Evolutionary conservation across 2,329 filamentous ascomycete species (phyloP), one percentile per base, ranked within the genome.

Genomic region (Penicillium sp.): DNA sequence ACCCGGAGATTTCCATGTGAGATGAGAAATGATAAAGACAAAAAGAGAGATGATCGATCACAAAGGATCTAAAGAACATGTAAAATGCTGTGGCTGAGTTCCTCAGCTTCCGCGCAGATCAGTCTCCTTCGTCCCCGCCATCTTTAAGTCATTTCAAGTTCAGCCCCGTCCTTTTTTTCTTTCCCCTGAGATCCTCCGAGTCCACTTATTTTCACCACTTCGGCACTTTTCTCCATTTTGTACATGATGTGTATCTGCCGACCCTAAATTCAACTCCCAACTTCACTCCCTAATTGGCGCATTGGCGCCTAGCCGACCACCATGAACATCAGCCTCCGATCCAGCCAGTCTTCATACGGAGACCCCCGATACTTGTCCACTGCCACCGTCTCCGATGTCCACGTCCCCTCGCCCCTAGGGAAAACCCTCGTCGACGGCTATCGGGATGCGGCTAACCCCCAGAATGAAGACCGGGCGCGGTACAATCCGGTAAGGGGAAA

Each of bases 371-470:
- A 76, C 57, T 68, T 69, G 7, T 73, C 75, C 7, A 68, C 69
- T 11, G 66, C 58, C 13, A 63, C 70, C 49, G 71, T 73, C 39
- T 71, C 70, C 54, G 73, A 70, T 49, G 63, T 63, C 33, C 67
- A 70, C 51, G 66, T 65, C 14, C 71, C 72, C 29, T 67, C 68
- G 14, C 71, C 72, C 24, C 68, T 71, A 16, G 70, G 71, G 51
- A 84, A 81, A 65, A 76, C 77, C 21, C 76, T 87, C 56, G 77
- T 85, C 50, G 82, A 88, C 54, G 84, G 83, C 44, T 89, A 88
- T 71, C 79, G 80, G 49, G 83, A 86, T 57, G 79, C 82, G 54
- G 68, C 83, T 52, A 81, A 80, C 60, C 80, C 81, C 9, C 84
- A 84, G 62, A 80, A 82, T 65, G 78, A 76, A 58, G 81, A 84